A percentile compares a stretch with the other conserved stretches of the same genome.
These are phyloP conservation scores for Cercophora sp. DNA, from an alignment of 495 filamentous ascomycete species.

Conservation along the genomic window DNA sequence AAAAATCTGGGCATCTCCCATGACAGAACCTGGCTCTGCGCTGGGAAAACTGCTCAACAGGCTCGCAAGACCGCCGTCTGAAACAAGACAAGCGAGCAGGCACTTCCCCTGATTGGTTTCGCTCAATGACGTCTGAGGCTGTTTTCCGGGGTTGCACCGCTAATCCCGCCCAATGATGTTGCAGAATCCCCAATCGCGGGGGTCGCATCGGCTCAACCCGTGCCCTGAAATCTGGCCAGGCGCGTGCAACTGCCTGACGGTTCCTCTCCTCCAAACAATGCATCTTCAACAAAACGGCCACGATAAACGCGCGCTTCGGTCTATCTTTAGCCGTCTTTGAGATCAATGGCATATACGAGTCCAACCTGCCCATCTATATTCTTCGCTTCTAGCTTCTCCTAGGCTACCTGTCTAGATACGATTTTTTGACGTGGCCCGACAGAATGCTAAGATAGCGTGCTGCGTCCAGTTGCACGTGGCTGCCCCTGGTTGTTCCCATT, in stretches of 20 bases:
- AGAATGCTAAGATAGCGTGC: too few species aligned
- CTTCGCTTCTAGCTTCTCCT: not conserved
- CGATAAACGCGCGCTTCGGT: slow-evolving; percentile 20
- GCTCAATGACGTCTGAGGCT: slow-evolving; percentile 29
- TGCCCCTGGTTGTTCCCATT: too few species aligned
- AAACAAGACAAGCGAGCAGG: slow-evolving; percentile 10
- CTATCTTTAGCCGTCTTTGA: slow-evolving; percentile 6
- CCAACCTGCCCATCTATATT: too few species aligned
- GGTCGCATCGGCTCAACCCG: slow-evolving; percentile 2
- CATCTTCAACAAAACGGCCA: not conserved
- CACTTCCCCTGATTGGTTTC: slow-evolving; percentile 8
- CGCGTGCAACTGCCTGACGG: slow-evolving; percentile 10
- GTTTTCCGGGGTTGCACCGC: slow-evolving; percentile 1
- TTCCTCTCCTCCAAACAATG: slow-evolving; percentile 6
- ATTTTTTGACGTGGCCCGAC: not conserved
- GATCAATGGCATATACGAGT: not conserved
- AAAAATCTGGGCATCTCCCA: not conserved
- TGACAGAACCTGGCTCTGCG: slow-evolving; percentile 10
- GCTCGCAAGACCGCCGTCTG: slow-evolving; percentile 12
- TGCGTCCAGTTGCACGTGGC: too few species aligned
- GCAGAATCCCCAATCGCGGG: not conserved
- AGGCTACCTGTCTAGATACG: not conserved
- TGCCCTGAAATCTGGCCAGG: slow-evolving; percentile 1
- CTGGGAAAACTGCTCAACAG: not conserved
- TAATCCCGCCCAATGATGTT: slow-evolving; percentile 3